Evolutionary conservation across 2,329 filamentous ascomycete species (phyloP).

Genomic region (Ascochyta koolunga): DNA sequence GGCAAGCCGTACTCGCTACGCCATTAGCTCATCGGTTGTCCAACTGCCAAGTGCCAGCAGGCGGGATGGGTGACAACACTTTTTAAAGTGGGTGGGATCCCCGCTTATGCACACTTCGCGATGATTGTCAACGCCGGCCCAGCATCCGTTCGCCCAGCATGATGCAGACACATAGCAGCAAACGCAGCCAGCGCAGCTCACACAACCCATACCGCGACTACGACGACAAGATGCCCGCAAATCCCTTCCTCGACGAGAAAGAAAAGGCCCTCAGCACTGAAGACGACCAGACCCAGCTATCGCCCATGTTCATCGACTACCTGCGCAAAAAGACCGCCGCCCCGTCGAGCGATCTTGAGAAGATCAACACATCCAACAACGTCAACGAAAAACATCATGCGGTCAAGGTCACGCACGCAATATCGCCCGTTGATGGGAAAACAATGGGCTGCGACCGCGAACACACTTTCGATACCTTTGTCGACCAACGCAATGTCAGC

Average conservation of each 20-base stretch:
- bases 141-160: constrained; percentile 6
- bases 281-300: constrained; percentile 13
- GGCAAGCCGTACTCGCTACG: constrained; percentile 8
- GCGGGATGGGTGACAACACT: not conserved
- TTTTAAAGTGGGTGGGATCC: constrained; percentile 13
- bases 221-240: constrained; percentile 7
- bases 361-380: not conserved
- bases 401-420: constrained; percentile 3
- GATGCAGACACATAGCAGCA: constrained; percentile 10
- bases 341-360: constrained; percentile 4
- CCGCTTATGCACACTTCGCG: constrained; percentile 7
- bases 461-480: constrained; percentile 22
- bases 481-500: constrained; percentile 11
- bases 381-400: constrained; percentile 4
- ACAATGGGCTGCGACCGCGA: constrained; percentile 19
- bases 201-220: constrained; percentile 14
- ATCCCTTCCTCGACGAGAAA: constrained; percentile 10
- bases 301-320: constrained; percentile 15
- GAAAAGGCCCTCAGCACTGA: constrained; percentile 1
- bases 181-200: constrained; percentile 12
- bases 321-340: constrained; percentile 12
- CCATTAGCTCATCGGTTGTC: too few relatives aligned
- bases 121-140: not conserved
- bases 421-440: constrained; percentile 22
- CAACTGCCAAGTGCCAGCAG: constrained; percentile 13